Base-by-base conservation (phyloP, 129 eudicot species). In the Artemisia annua region DNA sequence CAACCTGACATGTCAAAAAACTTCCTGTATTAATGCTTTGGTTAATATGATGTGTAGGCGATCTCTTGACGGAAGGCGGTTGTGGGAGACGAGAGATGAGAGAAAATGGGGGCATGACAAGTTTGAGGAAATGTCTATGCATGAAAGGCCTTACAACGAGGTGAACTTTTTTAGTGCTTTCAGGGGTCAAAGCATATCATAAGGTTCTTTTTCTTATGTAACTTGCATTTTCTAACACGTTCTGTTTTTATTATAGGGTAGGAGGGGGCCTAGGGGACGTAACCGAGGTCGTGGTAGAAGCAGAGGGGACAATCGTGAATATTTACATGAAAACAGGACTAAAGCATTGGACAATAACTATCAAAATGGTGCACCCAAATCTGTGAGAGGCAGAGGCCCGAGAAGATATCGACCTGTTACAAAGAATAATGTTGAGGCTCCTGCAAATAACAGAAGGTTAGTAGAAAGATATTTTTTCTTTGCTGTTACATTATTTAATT, bases 21-120 rank as follows among this genome's bases (percentile, higher is more conserved):
- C 46, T 28, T 61, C 11, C 46, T 12, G 50, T 60, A 28, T 26
- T 35, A 59, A 69, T 0, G 4, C 11, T 75, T 55, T 59, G 11
- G 11, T 66, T 10, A 56, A 32, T 52, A 65, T 66, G 52, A 39
- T 75, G 16, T 68, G 22, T 54, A 89, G 96, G 84, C 83, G 89
- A 35, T 78, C 74, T n/a, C 81, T 80, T 82, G 95, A 84, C 67
- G 91, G 91, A 71, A 86, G 79, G 56, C 88, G 73, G 66, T 82
- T 85, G 69, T 91, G 95, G 97, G 95, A 88, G 68, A 83, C 91
- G 15, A 91, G 85, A 77, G 97, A 91, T 81, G 88, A 91, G 14
- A 85, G 78, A 82, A 91, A 86, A 82, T 91, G 97, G 97, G 97
- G 97, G 24, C 97, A 91, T 80, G 97, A 88, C 82, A 91, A 91